phyloP scores from a whole-genome alignment of 129 eudicot genomes.

The Helichrysum umbraculigerum region DNA sequence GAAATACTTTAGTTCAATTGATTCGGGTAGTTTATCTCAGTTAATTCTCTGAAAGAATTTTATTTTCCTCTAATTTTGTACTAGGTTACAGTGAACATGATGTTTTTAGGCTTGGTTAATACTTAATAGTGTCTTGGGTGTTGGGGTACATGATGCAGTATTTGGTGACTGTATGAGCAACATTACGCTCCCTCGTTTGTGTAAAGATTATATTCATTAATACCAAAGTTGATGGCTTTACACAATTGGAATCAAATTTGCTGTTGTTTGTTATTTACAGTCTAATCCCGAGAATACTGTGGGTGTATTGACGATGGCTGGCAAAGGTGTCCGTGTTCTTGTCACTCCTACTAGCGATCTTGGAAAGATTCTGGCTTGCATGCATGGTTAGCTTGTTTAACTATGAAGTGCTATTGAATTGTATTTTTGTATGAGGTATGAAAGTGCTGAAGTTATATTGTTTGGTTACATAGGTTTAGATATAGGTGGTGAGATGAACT shows the following conservation, averaged over 20 bases:
- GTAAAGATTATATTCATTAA: background rate
- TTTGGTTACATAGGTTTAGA: conserved; percentile 57
- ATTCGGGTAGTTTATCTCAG: too few relatives aligned
- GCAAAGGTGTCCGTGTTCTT: conserved; percentile 95
- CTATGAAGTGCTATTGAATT: background rate
- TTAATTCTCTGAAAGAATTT: too few relatives aligned
- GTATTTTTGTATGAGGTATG: background rate
- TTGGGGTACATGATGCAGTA: background rate
- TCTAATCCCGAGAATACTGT: conserved; percentile 99
- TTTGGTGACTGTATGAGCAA: background rate
- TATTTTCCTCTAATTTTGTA: too few relatives aligned
- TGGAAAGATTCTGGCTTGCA: conserved; percentile 94
- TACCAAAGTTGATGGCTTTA: background rate
- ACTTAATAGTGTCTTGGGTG: background rate
- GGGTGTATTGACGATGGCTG: conserved; percentile 97
- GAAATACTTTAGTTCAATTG: background rate
- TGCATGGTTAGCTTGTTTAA: conserved; percentile 71
- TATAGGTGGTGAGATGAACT: conserved; percentile 96
- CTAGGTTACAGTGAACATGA: too few relatives aligned
- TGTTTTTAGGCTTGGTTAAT: background rate
- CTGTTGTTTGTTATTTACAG: conserved; percentile 40
- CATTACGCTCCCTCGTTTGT: background rate
- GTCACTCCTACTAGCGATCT: conserved; percentile 98
- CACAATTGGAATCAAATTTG: background rate
- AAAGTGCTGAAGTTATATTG: conserved; percentile 12